phyloP scores from a whole-genome alignment of 139 green algal genomes.

The Chlorella vulgaris region DNA sequence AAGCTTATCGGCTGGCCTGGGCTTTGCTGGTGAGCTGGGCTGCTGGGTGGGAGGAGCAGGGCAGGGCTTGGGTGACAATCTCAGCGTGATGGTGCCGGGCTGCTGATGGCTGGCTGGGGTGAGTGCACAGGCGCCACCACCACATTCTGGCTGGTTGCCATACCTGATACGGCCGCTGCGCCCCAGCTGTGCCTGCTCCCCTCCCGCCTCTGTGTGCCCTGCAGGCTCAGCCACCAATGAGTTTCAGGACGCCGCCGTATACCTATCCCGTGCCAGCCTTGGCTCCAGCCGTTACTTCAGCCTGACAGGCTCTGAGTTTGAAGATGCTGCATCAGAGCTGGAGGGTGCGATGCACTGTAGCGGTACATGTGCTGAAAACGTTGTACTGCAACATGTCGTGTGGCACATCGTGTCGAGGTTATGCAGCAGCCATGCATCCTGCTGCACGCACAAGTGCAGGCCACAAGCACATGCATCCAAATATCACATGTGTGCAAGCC shows the following conservation, averaged over 20 bases:
- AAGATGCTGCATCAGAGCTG: slow-evolving; percentile 33
- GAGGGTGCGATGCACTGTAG: not conserved
- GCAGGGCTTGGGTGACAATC: too few relatives aligned
- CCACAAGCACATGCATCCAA: too few relatives aligned
- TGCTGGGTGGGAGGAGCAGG: too few relatives aligned
- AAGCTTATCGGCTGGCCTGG: slow-evolving; percentile 16
- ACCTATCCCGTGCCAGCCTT: slow-evolving; percentile 4
- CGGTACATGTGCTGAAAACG: too few relatives aligned
- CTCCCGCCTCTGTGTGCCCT: not conserved
- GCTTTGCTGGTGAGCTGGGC: slow-evolving; percentile 16
- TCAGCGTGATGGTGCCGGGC: too few relatives aligned
- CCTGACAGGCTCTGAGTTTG: slow-evolving; percentile 30
- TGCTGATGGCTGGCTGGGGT: not conserved
- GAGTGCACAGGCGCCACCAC: not conserved
- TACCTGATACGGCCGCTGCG: too few relatives aligned
- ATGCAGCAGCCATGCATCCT: not conserved
- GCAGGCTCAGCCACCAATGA: not conserved
- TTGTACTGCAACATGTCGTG: too few relatives aligned
- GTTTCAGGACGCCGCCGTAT: slow-evolving; percentile 15
- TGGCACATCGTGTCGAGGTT: too few relatives aligned
- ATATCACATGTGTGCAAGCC: too few relatives aligned
- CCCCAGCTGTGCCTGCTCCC: not conserved
- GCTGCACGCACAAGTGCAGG: too few relatives aligned
- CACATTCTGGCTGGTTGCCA: too few relatives aligned
- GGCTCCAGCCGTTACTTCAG: slow-evolving; percentile 33